Conservation (phyloP, 495 filamentous ascomycete genomes). For the Hyaloscypha bicolor region DNA sequence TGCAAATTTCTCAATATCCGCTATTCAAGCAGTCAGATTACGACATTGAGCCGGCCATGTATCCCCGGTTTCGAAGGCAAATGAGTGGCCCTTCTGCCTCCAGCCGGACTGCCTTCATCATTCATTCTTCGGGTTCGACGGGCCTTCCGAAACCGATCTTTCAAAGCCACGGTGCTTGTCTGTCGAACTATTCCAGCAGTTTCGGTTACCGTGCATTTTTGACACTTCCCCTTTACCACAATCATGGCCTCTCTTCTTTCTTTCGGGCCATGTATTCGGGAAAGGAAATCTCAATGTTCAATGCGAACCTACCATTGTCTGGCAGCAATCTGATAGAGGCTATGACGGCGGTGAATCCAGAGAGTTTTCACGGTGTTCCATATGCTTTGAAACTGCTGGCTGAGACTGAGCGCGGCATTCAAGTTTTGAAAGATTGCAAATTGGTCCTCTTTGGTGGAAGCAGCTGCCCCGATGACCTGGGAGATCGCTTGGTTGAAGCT, state of each 20-base stretch:
- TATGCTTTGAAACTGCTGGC: conserved; percentile 51
- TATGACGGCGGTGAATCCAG: conserved; percentile 41
- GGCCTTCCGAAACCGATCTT: conserved; percentile 28
- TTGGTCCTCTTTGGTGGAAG: conserved; percentile 50
- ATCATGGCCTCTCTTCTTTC: conserved; percentile 49
- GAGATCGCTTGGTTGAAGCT: conserved; percentile 51
- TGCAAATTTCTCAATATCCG: neutral
- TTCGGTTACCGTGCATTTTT: conserved; percentile 18
- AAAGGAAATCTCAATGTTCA: conserved; percentile 46
- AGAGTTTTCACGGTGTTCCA: conserved; percentile 48
- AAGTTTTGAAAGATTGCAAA: conserved; percentile 44
- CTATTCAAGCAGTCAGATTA: conserved; percentile 7
- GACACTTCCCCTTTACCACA: conserved; percentile 37
- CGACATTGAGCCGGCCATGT: neutral
- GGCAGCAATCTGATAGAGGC: conserved; percentile 41
- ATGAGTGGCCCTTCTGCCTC: conserved; percentile 41
- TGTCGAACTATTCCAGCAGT: conserved; percentile 43
- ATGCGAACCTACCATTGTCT: conserved; percentile 46
- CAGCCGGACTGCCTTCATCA: conserved; percentile 39
- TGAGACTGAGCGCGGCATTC: conserved; percentile 50
- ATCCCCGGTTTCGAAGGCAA: conserved; percentile 32
- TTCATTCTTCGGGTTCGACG: conserved; percentile 28
- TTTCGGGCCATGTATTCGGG: conserved; percentile 45
- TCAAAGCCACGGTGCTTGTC: conserved; percentile 23
- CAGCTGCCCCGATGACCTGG: conserved; percentile 50